Evolutionary conservation across 2,329 filamentous ascomycete species (phyloP).

Genomic region (Epichloe gansuensis): DNA sequence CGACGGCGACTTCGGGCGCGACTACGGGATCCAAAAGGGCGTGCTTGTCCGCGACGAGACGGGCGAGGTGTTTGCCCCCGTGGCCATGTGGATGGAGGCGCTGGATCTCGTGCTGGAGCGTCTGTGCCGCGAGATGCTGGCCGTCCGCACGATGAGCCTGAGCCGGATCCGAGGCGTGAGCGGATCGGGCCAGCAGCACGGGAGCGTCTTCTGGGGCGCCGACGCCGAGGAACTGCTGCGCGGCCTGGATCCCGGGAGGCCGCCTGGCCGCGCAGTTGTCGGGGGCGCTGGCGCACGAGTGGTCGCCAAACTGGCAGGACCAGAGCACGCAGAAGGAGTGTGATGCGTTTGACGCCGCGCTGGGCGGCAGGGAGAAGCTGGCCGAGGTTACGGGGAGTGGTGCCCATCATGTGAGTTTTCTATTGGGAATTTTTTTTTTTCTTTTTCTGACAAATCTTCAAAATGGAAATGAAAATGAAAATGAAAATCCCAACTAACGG

Average conservation of each 20-base stretch:
- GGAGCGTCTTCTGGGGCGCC: constrained; percentile 84
- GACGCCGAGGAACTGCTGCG: constrained; percentile 54
- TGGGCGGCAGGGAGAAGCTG: constrained; percentile 56
- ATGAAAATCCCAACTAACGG: too few relatives aligned
- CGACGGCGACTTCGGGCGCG: constrained; percentile 62
- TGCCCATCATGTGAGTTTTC: constrained; percentile 72
- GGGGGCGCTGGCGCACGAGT: constrained; percentile 67
- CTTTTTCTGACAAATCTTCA: too few relatives aligned
- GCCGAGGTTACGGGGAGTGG: constrained; percentile 79
- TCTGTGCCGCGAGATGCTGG: constrained; percentile 49
- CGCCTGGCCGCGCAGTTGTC: constrained; percentile 61
- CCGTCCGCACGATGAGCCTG: constrained; percentile 39
- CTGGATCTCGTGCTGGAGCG: constrained; percentile 72
- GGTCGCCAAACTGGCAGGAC: constrained; percentile 96
- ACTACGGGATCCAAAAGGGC: constrained; percentile 77
- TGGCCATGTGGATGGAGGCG: constrained; percentile 89
- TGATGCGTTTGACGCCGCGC: constrained; percentile 66
- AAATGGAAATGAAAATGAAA: too few relatives aligned
- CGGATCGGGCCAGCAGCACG: constrained; percentile 93
- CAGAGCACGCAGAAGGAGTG: constrained; percentile 88
- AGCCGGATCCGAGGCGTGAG: constrained; percentile 67
- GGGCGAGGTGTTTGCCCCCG: constrained; percentile 83
- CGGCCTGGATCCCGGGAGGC: constrained; percentile 44
- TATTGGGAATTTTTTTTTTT: not conserved
- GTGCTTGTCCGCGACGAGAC: constrained; percentile 72